Percentiles rank a stretch among this genome's conserved stretches.
Evolutionary conservation across 2,329 filamentous ascomycete genomes (phyloP).

Genomic region (Fusarium xyrophilum): DNA sequence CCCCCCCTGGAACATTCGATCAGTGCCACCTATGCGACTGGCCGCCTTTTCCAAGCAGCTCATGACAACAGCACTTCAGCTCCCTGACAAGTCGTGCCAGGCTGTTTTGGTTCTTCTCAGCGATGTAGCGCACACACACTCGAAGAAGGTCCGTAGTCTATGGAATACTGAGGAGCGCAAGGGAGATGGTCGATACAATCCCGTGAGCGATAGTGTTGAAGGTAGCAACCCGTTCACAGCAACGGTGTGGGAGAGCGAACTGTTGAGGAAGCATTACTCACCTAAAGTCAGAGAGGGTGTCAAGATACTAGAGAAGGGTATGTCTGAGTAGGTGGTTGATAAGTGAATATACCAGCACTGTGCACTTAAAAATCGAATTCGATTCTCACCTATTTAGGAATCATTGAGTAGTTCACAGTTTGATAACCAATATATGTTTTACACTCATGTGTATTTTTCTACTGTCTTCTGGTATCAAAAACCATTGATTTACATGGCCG

Average conservation of each 20-base stretch:
- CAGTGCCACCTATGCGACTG: slow-evolving; percentile 81
- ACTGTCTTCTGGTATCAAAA: neutral
- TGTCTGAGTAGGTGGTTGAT: slow-evolving; percentile 48
- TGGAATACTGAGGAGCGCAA: slow-evolving; percentile 96
- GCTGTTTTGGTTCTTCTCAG: slow-evolving; percentile 80
- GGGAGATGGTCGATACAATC: slow-evolving; percentile 86
- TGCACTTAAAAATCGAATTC: neutral
- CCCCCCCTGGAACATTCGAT: slow-evolving; percentile 74
- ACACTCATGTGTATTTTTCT: neutral
- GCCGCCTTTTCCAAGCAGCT: slow-evolving; percentile 94
- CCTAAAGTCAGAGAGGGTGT: slow-evolving; percentile 82
- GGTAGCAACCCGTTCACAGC: slow-evolving; percentile 88
- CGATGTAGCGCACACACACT: slow-evolving; percentile 81
- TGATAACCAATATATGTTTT: neutral
- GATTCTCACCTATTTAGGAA: neutral
- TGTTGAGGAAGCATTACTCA: slow-evolving; percentile 84
- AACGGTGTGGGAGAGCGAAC: slow-evolving; percentile 92
- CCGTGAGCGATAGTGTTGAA: slow-evolving; percentile 76
- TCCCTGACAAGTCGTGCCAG: slow-evolving; percentile 87
- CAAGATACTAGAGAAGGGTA: slow-evolving; percentile 71
- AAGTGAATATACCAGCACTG: slow-evolving; percentile 1
- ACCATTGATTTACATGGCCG: neutral
- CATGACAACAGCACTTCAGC: slow-evolving; percentile 78
- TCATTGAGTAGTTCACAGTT: neutral
- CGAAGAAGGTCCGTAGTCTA: slow-evolving; percentile 79